phyloP scores from a whole-genome alignment of 345 rosid species.

The Camelina laxa region DNA sequence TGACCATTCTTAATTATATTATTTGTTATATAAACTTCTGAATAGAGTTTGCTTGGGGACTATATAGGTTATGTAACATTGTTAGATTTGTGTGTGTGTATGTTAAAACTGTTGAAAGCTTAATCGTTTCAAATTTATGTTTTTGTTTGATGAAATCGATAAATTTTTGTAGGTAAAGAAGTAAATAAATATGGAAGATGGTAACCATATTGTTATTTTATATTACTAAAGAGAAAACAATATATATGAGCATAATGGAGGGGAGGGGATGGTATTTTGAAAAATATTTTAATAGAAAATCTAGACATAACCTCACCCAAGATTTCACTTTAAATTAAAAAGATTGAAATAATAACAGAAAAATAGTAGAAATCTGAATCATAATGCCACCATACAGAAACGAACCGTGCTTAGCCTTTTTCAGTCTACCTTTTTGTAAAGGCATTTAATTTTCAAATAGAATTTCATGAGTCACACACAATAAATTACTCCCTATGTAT shows the following conservation, averaged over 20 bases:
- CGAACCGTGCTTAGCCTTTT: constrained; percentile 30
- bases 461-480: not conserved
- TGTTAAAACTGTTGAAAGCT: not conserved
- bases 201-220: not conserved
- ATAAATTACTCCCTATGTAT: no score
- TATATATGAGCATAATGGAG: not conserved
- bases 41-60: not conserved
- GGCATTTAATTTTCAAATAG: not conserved
- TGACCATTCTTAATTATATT: constrained; percentile 18
- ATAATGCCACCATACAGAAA: constrained; percentile 36
- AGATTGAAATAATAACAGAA: constrained; percentile 12
- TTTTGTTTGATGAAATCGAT: not conserved
- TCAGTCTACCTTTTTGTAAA: constrained; percentile 22
- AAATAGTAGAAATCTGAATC: constrained; percentile 1
- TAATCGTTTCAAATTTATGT: not conserved
- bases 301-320: constrained; percentile 14
- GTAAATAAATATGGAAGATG: not conserved
- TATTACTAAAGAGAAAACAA: not conserved
- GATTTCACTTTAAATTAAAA: constrained; percentile 31
- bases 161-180: not conserved
- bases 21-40: not conserved
- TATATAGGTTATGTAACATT: not conserved
- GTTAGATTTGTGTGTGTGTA: not conserved
- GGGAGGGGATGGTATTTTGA: constrained; percentile 1
- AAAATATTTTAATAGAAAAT: constrained; percentile 22